Conservation (phyloP, 495 filamentous ascomycete genomes). For the Penicillium coffeae region DNA sequence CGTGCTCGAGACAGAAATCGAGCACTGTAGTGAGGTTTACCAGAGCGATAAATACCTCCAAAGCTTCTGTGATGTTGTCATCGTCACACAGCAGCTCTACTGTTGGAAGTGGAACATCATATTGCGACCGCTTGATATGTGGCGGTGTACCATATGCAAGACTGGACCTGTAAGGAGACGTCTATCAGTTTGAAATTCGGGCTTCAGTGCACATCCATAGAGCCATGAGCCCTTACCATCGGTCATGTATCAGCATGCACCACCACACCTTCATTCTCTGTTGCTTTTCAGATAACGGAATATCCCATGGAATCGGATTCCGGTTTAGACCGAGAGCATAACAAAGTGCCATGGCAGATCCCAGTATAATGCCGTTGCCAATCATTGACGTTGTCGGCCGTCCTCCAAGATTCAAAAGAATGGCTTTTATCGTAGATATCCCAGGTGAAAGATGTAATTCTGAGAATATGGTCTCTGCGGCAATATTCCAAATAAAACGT, state of each 20-base stretch:
- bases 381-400: slow-evolving; percentile 13
- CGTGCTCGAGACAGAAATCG: slow-evolving; percentile 26
- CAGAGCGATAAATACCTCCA: slow-evolving; percentile 29
- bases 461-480: slow-evolving; percentile 4
- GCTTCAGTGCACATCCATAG: not conserved
- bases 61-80: not conserved
- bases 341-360: slow-evolving; percentile 8
- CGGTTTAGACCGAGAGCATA: slow-evolving; percentile 10
- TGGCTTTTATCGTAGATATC: slow-evolving; percentile 10
- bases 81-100: not conserved
- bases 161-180: slow-evolving; percentile 26
- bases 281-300: slow-evolving; percentile 7
- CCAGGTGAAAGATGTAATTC: slow-evolving; percentile 9
- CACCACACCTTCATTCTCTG: slow-evolving; percentile 13
- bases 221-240: slow-evolving; percentile 5
- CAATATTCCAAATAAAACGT: slow-evolving; percentile 13
- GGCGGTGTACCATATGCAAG: slow-evolving; percentile 35
- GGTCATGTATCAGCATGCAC: slow-evolving; percentile 8
- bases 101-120: slow-evolving; percentile 38
- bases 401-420: slow-evolving; percentile 9
- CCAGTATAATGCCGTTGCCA: slow-evolving; percentile 10
- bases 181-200: not conserved
- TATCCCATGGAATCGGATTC: slow-evolving; percentile 13
- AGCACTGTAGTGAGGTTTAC: slow-evolving; percentile 33
- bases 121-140: slow-evolving; percentile 29